Evolutionary conservation across 2,329 filamentous ascomycete genomes (phyloP).

Genomic region (Periconia sp.): DNA sequence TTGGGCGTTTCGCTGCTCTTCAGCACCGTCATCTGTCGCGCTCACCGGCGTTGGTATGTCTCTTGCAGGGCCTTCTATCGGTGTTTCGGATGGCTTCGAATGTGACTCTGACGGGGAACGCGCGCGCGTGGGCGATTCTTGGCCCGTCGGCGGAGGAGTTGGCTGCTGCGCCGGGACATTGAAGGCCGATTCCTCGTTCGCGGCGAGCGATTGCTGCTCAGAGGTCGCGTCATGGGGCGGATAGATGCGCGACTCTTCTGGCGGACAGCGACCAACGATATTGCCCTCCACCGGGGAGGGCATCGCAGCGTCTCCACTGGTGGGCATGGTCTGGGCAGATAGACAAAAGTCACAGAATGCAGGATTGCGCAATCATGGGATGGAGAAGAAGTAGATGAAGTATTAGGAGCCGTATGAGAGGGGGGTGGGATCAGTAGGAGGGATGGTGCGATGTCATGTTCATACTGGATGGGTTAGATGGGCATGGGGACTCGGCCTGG

Average conservation of each 20-base stretch:
- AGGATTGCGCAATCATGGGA: constrained; percentile 18
- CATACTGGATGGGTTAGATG: constrained; percentile 12
- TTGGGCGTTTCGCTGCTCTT: constrained; percentile 42
- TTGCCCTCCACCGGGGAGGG: constrained; percentile 46
- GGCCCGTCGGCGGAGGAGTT: constrained; percentile 42
- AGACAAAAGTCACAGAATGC: constrained; percentile 37
- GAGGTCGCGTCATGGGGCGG: constrained; percentile 38
- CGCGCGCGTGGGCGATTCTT: constrained; percentile 21
- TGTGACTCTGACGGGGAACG: constrained; percentile 28
- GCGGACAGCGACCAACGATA: constrained; percentile 57
- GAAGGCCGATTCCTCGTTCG: constrained; percentile 20
- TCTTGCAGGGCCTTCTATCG: constrained; percentile 40
- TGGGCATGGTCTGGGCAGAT: constrained; percentile 54
- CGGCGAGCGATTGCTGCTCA: constrained; percentile 22
- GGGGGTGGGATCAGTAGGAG: constrained; percentile 10
- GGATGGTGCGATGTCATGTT: constrained; percentile 23
- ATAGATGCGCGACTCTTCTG: constrained; percentile 47
- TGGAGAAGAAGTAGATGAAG: constrained; percentile 1
- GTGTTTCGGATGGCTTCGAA: constrained; percentile 36
- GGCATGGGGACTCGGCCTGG: constrained; percentile 18
- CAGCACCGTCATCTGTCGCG: constrained; percentile 39
- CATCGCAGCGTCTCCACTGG: constrained; percentile 50
- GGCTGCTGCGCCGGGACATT: constrained; percentile 38
- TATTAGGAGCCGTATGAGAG: constrained; percentile 7
- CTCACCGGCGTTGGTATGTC: constrained; percentile 48